These are phyloP conservation scores for Candida gorgasii DNA, from an alignment of 805 yeast species.

Conservation along the genomic window DNA sequence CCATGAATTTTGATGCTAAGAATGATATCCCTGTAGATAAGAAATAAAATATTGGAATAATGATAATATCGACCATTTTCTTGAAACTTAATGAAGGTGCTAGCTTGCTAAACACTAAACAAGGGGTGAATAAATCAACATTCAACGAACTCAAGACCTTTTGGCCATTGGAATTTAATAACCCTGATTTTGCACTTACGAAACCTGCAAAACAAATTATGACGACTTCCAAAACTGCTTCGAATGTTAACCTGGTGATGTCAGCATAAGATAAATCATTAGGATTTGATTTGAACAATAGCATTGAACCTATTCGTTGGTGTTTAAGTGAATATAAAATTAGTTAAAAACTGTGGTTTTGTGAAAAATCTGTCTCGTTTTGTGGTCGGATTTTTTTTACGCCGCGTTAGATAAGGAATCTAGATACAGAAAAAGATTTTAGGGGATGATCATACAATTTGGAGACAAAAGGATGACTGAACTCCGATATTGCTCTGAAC, in stretches of 20 bases:
- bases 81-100: conserved; percentile 67
- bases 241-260: conserved; percentile 72
- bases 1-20: conserved; percentile 56
- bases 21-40: conserved; percentile 78
- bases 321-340: background rate
- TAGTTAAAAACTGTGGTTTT: background rate
- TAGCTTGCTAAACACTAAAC: conserved; percentile 83
- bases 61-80: conserved; percentile 75
- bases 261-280: conserved; percentile 35
- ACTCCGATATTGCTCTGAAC: background rate
- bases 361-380: conserved; percentile 1
- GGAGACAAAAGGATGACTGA: background rate
- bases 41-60: conserved; percentile 85
- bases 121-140: conserved; percentile 93
- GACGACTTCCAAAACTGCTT: conserved; percentile 90
- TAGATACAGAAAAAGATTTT: background rate
- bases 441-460: background rate
- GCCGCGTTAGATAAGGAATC: conserved; percentile 5
- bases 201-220: conserved; percentile 85
- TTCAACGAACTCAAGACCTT: conserved; percentile 74
- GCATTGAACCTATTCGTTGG: background rate
- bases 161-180: conserved; percentile 72
- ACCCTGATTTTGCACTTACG: conserved; percentile 73
- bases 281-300: conserved; percentile 2
- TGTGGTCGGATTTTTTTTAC: conserved; percentile 2